Percentiles rank a stretch among this genome's conserved stretches.
phyloP scores from a whole-genome alignment of 306 rosid genomes.

The Lathyrus aphaca region DNA sequence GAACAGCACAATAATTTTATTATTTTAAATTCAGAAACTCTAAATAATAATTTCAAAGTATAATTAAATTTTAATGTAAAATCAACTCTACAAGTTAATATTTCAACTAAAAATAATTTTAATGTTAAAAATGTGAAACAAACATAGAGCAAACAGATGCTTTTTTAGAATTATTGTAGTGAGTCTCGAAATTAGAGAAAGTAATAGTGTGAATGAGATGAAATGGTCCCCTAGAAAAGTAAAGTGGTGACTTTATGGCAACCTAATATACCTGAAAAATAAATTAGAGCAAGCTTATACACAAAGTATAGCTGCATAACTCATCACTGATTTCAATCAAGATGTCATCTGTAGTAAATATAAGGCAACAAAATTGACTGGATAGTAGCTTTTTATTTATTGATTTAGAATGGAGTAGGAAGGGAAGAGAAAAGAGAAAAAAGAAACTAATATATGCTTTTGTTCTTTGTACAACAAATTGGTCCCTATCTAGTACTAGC shows the following conservation, averaged over 20 bases:
- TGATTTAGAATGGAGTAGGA: not conserved
- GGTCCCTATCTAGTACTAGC: constrained; percentile 27
- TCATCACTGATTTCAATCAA: not conserved
- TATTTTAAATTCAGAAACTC: no score
- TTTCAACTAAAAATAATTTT: no score
- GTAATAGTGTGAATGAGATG: not conserved
- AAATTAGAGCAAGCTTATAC: not conserved
- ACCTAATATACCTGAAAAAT: not conserved
- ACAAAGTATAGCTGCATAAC: not conserved
- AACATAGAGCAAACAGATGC: no score
- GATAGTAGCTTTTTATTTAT: not conserved
- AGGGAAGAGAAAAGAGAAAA: constrained; percentile 31
- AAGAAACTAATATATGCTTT: constrained; percentile 23
- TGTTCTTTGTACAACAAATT: constrained; percentile 23
- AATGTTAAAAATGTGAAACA: no score
- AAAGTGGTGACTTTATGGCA: not conserved
- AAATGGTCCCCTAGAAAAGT: not conserved
- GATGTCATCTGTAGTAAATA: constrained; percentile 19
- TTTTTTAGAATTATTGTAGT: not conserved
- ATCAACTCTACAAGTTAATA: no score
- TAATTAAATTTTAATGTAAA: no score
- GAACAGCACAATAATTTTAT: no score
- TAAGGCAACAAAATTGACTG: constrained; percentile 17
- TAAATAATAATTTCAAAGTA: no score
- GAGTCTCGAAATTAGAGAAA: not conserved